These are phyloP conservation scores for Byssothecium circinans DNA, from an alignment of 2,329 filamentous ascomycete species.

Conservation along the genomic window DNA sequence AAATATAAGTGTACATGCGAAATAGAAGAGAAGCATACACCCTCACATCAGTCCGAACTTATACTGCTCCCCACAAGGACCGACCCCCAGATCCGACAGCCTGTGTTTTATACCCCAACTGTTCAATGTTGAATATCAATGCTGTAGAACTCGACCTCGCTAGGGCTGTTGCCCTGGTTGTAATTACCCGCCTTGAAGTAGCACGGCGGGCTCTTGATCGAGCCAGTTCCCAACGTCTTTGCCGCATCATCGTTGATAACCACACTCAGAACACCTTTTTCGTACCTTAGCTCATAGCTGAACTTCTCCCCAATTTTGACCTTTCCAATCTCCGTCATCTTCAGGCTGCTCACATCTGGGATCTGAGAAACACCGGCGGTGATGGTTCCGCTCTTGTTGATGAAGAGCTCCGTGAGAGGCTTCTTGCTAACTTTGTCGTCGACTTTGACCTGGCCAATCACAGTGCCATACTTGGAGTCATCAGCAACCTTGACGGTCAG, in stretches of 20 bases:
- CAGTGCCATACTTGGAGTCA: slow-evolving; percentile 41
- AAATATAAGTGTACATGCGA: too few species aligned
- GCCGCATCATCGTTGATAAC: slow-evolving; percentile 13
- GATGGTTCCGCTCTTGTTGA: slow-evolving; percentile 38
- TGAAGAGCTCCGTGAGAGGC: slow-evolving; percentile 47
- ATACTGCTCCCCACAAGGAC: too few species aligned
- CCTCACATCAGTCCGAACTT: too few species aligned
- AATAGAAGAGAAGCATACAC: neutral
- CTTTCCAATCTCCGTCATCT: slow-evolving; percentile 35
- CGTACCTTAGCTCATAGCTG: slow-evolving; percentile 45
- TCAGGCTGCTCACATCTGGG: slow-evolving; percentile 32
- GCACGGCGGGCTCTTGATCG: slow-evolving; percentile 16
- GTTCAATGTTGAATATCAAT: slow-evolving; percentile 18
- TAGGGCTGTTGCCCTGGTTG: slow-evolving; percentile 22
- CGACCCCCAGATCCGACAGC: too few species aligned
- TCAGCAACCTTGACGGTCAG: slow-evolving; percentile 36
- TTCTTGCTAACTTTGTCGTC: slow-evolving; percentile 42
- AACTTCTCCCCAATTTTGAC: slow-evolving; percentile 40
- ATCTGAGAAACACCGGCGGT: slow-evolving; percentile 46
- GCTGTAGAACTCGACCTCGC: slow-evolving; percentile 20
- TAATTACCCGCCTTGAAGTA: slow-evolving; percentile 32
- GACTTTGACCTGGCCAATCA: slow-evolving; percentile 47
- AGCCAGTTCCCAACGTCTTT: slow-evolving; percentile 17
- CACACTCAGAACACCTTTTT: slow-evolving; percentile 33
- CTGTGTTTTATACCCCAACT: too few species aligned